Evolutionary conservation across 768 basidiomycete species (phyloP).

Genomic region (Kwoniella dejecticola): DNA sequence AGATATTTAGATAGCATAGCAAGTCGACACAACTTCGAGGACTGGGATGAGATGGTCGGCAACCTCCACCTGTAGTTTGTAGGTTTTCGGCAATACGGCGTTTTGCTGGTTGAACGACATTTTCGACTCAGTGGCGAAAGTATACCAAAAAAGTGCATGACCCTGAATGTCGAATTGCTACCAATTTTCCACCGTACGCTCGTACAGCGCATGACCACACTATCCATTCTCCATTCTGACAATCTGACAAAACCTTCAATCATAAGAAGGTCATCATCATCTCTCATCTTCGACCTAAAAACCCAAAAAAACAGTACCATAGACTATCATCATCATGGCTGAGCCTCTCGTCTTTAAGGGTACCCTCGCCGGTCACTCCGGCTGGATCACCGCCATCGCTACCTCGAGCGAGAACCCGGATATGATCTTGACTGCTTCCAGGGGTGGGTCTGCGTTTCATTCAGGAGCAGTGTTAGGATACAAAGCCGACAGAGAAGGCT

Average conservation of each 20-base stretch:
- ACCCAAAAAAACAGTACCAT: conserved; percentile 5
- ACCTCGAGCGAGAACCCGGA: conserved; percentile 98
- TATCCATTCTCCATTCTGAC: background rate
- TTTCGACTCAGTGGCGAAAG: conserved; percentile 25
- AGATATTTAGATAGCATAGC: too few relatives aligned
- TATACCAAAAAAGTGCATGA: background rate
- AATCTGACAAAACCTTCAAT: background rate
- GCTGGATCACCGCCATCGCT: conserved; percentile 98
- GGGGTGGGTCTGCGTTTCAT: conserved; percentile 79
- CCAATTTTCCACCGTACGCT: background rate
- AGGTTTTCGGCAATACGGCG: conserved; percentile 21
- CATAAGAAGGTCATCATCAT: background rate
- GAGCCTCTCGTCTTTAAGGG: conserved; percentile 90
- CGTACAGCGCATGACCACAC: background rate
- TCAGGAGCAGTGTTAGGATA: too few relatives aligned
- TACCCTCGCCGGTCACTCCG: conserved; percentile 87
- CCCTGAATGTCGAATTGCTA: conserved; percentile 5
- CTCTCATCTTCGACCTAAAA: background rate
- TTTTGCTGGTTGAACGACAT: background rate
- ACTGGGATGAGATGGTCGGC: conserved; percentile 8
- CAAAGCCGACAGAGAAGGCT: too few relatives aligned
- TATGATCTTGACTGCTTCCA: conserved; percentile 96
- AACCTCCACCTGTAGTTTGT: conserved; percentile 18
- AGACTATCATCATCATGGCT: conserved; percentile 58
- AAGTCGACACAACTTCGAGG: too few relatives aligned